These are phyloP conservation scores for Sclerotinia minor DNA, from an alignment of 2,329 filamentous ascomycete species.

Conservation along the genomic window DNA sequence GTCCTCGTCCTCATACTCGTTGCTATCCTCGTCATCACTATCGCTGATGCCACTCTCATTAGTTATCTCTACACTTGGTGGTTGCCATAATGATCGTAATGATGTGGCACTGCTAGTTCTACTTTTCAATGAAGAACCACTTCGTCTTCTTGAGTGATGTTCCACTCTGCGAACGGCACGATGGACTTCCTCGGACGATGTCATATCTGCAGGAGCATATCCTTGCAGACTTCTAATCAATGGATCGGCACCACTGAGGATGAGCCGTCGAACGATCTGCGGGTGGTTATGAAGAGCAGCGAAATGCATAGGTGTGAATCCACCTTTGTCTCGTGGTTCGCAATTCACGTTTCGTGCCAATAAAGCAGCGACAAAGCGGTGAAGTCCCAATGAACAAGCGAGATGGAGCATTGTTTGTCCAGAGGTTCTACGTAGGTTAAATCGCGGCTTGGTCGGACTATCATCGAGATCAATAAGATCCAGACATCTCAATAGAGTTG, in stretches of 20 bases:
- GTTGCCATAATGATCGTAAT: slow-evolving; percentile 66
- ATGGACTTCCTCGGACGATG: slow-evolving; percentile 63
- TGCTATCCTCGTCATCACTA: slow-evolving; percentile 47
- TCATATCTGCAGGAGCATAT: slow-evolving; percentile 70
- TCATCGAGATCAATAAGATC: slow-evolving; percentile 78
- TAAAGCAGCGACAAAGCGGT: slow-evolving; percentile 73
- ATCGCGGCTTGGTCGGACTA: slow-evolving; percentile 63
- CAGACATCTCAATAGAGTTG: slow-evolving; percentile 66
- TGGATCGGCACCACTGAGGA: slow-evolving; percentile 71
- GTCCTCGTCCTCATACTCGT: slow-evolving; percentile 45
- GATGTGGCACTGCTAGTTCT: slow-evolving; percentile 67
- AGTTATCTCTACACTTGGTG: slow-evolving; percentile 46
- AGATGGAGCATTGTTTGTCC: slow-evolving; percentile 82
- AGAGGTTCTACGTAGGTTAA: slow-evolving; percentile 64
- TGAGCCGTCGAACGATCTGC: slow-evolving; percentile 73
- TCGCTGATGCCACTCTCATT: slow-evolving; percentile 46
- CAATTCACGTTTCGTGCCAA: slow-evolving; percentile 76
- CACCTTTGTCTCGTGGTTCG: slow-evolving; percentile 72
- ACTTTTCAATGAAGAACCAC: slow-evolving; percentile 59
- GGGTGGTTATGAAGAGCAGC: slow-evolving; percentile 74
- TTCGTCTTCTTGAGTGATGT: slow-evolving; percentile 65
- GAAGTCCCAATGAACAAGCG: slow-evolving; percentile 72
- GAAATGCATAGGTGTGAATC: slow-evolving; percentile 80
- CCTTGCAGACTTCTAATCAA: slow-evolving; percentile 68
- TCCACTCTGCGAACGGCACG: slow-evolving; percentile 63